Conservation (phyloP, 805 yeast species). For the Kazachstania psychrophila region DNA sequence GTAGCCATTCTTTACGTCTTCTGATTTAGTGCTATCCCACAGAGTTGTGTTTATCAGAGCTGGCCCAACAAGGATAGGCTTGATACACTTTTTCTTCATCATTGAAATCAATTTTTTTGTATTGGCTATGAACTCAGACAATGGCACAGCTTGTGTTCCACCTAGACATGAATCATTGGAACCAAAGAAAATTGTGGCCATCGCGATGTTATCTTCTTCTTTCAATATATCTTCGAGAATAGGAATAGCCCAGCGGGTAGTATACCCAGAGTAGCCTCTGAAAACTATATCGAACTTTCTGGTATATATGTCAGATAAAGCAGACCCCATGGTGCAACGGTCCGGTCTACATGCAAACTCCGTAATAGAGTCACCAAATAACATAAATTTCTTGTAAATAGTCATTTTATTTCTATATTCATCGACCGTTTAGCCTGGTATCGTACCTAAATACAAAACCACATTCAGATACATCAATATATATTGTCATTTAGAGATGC, state of each 20-base stretch:
- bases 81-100: conserved; percentile 36
- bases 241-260: conserved; percentile 47
- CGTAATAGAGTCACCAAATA: conserved; percentile 13
- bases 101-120: conserved; percentile 34
- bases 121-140: conserved; percentile 43
- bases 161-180: conserved; percentile 59
- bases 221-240: conserved; percentile 43
- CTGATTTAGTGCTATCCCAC: conserved; percentile 31
- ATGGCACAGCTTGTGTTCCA: conserved; percentile 41
- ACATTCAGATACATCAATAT: no score
- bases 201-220: conserved; percentile 37
- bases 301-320: conserved; percentile 40
- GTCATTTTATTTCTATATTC: not conserved
- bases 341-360: conserved; percentile 40
- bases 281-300: conserved; percentile 60
- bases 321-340: conserved; percentile 44
- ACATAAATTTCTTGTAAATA: conserved; percentile 33
- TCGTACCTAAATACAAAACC: no score
- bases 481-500: no score
- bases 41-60: conserved; percentile 41
- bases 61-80: conserved; percentile 54
- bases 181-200: conserved; percentile 63
- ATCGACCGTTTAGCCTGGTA: no score
- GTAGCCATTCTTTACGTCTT: conserved; percentile 34
- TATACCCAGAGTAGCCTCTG: conserved; percentile 76